These are phyloP conservation scores for Botrytis galanthina DNA, from an alignment of 2,329 filamentous ascomycete species.

Conservation along the genomic window DNA sequence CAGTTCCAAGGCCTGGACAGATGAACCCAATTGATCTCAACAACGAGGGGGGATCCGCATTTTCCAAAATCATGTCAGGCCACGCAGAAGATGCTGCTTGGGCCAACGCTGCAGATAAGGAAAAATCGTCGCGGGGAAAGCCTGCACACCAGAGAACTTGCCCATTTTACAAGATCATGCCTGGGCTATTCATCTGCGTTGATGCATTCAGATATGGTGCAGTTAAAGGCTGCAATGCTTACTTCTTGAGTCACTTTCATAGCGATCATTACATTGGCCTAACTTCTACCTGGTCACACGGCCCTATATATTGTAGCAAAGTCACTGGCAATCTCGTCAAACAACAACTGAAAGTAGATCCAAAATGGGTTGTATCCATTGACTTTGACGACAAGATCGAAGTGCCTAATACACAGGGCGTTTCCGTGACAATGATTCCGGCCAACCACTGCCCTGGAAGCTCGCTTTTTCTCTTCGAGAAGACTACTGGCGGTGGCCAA, in stretches of 20 bases:
- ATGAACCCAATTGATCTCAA: slow-evolving; percentile 68
- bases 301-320: slow-evolving; percentile 93
- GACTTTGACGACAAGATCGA: slow-evolving; percentile 80
- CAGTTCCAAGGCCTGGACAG: slow-evolving; percentile 75
- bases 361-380: slow-evolving; percentile 79
- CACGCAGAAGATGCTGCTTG: slow-evolving; percentile 90
- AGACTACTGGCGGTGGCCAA: slow-evolving; percentile 60
- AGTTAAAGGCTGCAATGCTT: slow-evolving; percentile 86
- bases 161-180: slow-evolving; percentile 98
- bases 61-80: slow-evolving; percentile 87
- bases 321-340: slow-evolving; percentile 88
- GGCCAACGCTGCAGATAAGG: slow-evolving; percentile 79
- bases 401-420: slow-evolving; percentile 78
- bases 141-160: slow-evolving; percentile 87
- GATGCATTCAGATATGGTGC: slow-evolving; percentile 96
- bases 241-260: slow-evolving; percentile 97
- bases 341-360: slow-evolving; percentile 80
- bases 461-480: slow-evolving; percentile 90
- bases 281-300: slow-evolving; percentile 84
- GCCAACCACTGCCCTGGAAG: slow-evolving; percentile 97
- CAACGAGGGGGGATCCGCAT: slow-evolving; percentile 63
- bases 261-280: slow-evolving; percentile 96
- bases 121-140: slow-evolving; percentile 75
- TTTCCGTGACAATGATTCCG: slow-evolving; percentile 87
- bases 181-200: slow-evolving; percentile 87